Conservation (phyloP, 768 basidiomycete genomes). For the Rhizopogon salebrosus region DNA sequence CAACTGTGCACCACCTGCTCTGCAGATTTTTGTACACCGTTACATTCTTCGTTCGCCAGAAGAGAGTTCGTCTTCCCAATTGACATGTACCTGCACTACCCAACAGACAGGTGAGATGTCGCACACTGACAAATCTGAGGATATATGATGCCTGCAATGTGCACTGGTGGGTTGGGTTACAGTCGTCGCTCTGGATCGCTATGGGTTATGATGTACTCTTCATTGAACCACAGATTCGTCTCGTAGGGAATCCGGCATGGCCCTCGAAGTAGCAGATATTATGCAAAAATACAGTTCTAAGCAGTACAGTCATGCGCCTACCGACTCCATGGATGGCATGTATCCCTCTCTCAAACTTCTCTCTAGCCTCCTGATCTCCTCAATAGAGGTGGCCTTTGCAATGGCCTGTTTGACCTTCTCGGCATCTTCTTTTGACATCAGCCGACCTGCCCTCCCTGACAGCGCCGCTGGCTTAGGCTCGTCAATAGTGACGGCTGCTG, state of each 20-base stretch:
- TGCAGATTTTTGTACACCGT: no score
- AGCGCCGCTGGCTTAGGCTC: slow-evolving; percentile 63
- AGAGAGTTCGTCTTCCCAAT: slow-evolving; percentile 36
- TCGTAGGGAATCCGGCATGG: neutral
- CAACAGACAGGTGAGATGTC: no score
- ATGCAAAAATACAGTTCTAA: slow-evolving; percentile 28
- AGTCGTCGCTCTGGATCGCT: slow-evolving; percentile 23
- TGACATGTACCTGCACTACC: neutral
- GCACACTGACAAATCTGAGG: no score
- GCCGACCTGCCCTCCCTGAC: slow-evolving; percentile 68
- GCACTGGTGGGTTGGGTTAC: no score
- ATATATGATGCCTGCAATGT: no score
- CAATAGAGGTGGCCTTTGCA: slow-evolving; percentile 83
- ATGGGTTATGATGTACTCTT: neutral
- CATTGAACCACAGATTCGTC: neutral
- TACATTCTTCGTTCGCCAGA: no score
- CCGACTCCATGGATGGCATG: slow-evolving; percentile 70
- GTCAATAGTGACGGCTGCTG: slow-evolving; percentile 60
- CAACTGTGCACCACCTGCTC: no score
- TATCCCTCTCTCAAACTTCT: slow-evolving; percentile 81
- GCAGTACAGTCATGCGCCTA: slow-evolving; percentile 57
- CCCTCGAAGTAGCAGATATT: slow-evolving; percentile 10
- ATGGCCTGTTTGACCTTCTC: slow-evolving; percentile 85
- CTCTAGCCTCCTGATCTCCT: slow-evolving; percentile 82
- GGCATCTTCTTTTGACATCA: slow-evolving; percentile 90